phyloP scores from a whole-genome alignment of 192 early-diverging fungal species.

The Diversispora eburnea region DNA sequence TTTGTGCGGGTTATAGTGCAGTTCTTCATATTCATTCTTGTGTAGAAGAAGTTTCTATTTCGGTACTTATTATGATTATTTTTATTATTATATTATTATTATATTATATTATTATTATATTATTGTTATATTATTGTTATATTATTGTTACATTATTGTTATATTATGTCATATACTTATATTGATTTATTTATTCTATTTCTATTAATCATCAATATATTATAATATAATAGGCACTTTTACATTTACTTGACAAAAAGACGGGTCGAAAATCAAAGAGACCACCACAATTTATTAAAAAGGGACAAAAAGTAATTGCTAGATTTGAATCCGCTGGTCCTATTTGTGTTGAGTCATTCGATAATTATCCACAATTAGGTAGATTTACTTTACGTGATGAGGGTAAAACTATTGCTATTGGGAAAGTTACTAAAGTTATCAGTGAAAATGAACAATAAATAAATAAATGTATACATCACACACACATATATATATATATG shows the following conservation, averaged over 20 bases:
- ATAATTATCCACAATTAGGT: constrained; percentile 85
- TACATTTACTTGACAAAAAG: constrained; percentile 93
- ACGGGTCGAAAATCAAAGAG: constrained; percentile 81
- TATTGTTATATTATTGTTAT: constrained; percentile 17
- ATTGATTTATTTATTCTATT: constrained; percentile 21
- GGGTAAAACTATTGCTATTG: constrained; percentile 93
- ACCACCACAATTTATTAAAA: constrained; percentile 92
- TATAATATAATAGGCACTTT: constrained; percentile 48
- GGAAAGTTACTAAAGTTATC: constrained; percentile 75
- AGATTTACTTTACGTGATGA: constrained; percentile 99
- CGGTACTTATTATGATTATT: constrained; percentile 33
- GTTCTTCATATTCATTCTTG: constrained; percentile 90
- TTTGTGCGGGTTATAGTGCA: constrained; percentile 91
- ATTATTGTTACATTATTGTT: not conserved
- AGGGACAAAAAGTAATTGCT: constrained; percentile 85
- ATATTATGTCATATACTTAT: not conserved
- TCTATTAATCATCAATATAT: no score
- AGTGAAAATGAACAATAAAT: constrained; percentile 7
- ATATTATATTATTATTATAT: constrained; percentile 5
- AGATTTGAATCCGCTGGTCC: constrained; percentile 72
- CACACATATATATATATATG: not conserved
- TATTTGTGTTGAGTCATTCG: constrained; percentile 85
- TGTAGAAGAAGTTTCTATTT: constrained; percentile 83
- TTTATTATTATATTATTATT: not conserved
- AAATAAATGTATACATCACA: constrained; percentile 5